Percentiles rank a stretch among this genome's conserved stretches.
These are phyloP conservation scores for Tetrapisispora fleetii DNA, from an alignment of 805 yeast species.

Conservation along the genomic window DNA sequence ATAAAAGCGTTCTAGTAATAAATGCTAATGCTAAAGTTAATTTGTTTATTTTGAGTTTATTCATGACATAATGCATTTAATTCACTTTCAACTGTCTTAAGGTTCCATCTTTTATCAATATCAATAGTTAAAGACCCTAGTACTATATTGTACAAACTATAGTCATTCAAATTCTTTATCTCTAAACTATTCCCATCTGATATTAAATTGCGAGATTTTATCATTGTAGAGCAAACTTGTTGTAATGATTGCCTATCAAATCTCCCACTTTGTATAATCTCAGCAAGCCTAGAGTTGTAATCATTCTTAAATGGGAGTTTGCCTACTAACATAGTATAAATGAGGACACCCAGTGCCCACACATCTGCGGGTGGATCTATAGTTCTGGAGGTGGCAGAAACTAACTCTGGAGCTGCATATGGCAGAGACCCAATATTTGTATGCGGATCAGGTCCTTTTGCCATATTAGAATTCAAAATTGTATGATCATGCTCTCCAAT, in stretches of 20 bases:
- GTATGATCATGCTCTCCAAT: neutral
- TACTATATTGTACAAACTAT: conserved; percentile 30
- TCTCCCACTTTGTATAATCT: conserved; percentile 59
- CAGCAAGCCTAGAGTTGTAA: conserved; percentile 70
- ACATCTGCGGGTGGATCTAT: conserved; percentile 64
- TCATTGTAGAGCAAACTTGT: conserved; percentile 30
- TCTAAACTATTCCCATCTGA: neutral
- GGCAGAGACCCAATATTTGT: conserved; percentile 82
- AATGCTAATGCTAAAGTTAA: neutral
- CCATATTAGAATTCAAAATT: neutral
- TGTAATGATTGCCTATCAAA: conserved; percentile 40
- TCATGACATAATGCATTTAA: neutral
- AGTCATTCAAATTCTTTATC: conserved; percentile 8
- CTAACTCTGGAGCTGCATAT: conserved; percentile 82
- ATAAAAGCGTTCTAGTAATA: neutral
- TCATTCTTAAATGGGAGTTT: conserved; percentile 74
- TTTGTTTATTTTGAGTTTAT: neutral
- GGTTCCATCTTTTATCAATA: conserved; percentile 41
- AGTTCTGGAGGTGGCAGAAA: conserved; percentile 17
- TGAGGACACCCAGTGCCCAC: conserved; percentile 83
- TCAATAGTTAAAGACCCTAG: conserved; percentile 46
- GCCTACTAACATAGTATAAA: conserved; percentile 65
- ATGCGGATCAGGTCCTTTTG: conserved; percentile 35
- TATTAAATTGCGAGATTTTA: neutral
- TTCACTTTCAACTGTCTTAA: conserved; percentile 30